Conservation (phyloP, 495 filamentous ascomycete genomes). For the Penicilliopsis zonata region DNA sequence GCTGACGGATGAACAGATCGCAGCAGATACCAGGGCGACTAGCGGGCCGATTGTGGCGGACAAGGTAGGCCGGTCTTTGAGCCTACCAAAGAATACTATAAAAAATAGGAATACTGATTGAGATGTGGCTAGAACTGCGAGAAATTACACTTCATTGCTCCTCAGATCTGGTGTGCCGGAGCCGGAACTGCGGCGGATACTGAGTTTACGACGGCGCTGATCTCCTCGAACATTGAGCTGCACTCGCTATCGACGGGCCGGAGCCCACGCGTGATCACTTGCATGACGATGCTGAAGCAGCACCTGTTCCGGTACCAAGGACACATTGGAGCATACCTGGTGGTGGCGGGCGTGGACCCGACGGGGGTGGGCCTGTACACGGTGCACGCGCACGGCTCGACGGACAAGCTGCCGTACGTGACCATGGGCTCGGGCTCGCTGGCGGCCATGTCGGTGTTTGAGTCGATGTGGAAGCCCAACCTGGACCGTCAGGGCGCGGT, state of each 20-base stretch:
- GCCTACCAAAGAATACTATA: background rate
- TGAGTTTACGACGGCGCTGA: constrained; percentile 96
- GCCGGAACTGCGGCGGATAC: constrained; percentile 97
- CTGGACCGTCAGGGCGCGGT: constrained; percentile 74
- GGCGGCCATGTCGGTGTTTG: constrained; percentile 96
- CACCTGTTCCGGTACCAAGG: constrained; percentile 98
- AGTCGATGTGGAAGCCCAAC: constrained; percentile 82
- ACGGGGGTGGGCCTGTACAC: constrained; percentile 95
- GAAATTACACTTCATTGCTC: constrained; percentile 97
- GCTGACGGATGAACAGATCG: constrained; percentile 48
- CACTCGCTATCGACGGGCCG: constrained; percentile 92
- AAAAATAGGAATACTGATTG: constrained; percentile 1
- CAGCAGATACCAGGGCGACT: constrained; percentile 95
- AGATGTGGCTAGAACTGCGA: constrained; percentile 98
- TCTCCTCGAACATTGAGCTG: constrained; percentile 96
- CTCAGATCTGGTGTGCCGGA: constrained; percentile 99
- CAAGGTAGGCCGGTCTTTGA: constrained; percentile 46
- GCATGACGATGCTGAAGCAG: constrained; percentile 99
- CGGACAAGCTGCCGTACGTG: constrained; percentile 98
- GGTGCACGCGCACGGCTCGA: constrained; percentile 95
- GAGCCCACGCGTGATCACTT: constrained; percentile 92
- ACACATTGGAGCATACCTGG: constrained; percentile 95
- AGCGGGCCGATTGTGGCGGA: constrained; percentile 97
- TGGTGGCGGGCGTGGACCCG: constrained; percentile 94
- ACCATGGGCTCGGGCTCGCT: constrained; percentile 96